Percentiles rank a stretch among this genome's conserved stretches.
Evolutionary conservation across 2,329 filamentous ascomycete species (phyloP).

Genomic region (Emericellopsis atlantica): DNA sequence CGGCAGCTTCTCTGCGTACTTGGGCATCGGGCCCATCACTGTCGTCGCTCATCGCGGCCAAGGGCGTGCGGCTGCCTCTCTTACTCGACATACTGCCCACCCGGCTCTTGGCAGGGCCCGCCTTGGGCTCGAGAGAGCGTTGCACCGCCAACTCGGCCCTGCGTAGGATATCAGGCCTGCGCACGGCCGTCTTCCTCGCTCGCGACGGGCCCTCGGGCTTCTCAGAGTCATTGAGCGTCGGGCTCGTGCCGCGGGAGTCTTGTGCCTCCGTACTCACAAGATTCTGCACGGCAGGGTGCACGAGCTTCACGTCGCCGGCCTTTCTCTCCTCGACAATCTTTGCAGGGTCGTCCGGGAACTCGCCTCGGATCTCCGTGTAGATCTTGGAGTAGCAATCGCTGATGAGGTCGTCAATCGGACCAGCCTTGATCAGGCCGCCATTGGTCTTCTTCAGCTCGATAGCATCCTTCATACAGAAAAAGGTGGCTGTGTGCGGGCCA

Average conservation of each 20-base stretch:
- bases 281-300: slow-evolving; percentile 21
- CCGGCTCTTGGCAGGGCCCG: slow-evolving; percentile 29
- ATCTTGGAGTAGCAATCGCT: slow-evolving; percentile 77
- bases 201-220: slow-evolving; percentile 27
- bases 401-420: slow-evolving; percentile 83
- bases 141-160: slow-evolving; percentile 47
- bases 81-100: slow-evolving; percentile 39
- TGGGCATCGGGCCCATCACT: slow-evolving; percentile 25
- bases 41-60: slow-evolving; percentile 15
- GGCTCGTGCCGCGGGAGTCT: slow-evolving; percentile 19
- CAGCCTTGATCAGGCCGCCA: slow-evolving; percentile 72
- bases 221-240: slow-evolving; percentile 23
- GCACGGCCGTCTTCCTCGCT: slow-evolving; percentile 29
- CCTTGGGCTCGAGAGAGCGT: slow-evolving; percentile 35
- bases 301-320: slow-evolving; percentile 15
- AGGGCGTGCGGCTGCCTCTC: slow-evolving; percentile 26
- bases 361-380: slow-evolving; percentile 53
- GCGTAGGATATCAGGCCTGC: slow-evolving; percentile 45
- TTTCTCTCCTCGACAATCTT: slow-evolving; percentile 32
- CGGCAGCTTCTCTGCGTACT: slow-evolving; percentile 19
- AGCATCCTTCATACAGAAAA: slow-evolving; percentile 43
- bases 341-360: slow-evolving; percentile 39
- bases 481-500: slow-evolving; percentile 23
- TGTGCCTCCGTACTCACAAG: slow-evolving; percentile 28
- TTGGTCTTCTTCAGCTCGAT: slow-evolving; percentile 62